phyloP scores from a whole-genome alignment of 208 protist species.

The Wallacemonas sp. region DNA sequence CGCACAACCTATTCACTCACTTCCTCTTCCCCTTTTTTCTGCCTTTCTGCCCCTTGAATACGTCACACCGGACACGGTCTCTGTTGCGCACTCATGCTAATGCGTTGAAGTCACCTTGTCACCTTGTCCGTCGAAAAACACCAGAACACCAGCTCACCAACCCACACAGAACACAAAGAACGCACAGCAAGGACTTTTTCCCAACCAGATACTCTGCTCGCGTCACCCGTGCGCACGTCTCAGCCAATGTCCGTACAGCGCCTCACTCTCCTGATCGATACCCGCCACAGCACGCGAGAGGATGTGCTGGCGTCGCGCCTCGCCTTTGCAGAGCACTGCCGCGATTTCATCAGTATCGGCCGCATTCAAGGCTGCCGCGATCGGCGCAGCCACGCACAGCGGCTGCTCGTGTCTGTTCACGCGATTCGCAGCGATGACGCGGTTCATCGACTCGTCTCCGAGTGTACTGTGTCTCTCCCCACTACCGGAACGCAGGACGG shows the following conservation, averaged over 20 bases:
- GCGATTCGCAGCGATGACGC: neutral
- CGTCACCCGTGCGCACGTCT: no score
- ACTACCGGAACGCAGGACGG: neutral
- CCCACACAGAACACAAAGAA: no score
- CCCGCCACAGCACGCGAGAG: neutral
- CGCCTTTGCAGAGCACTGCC: neutral
- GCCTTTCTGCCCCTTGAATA: no score
- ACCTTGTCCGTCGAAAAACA: no score
- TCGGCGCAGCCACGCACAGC: neutral
- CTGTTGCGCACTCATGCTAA: no score
- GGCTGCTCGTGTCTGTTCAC: slow-evolving; percentile 2
- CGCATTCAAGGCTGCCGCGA: slow-evolving; percentile 3
- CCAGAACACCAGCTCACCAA: no score
- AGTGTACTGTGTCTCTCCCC: neutral
- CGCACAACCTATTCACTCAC: no score
- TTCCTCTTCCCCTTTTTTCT: no score
- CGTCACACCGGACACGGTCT: no score
- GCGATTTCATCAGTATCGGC: slow-evolving; percentile 1
- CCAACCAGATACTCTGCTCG: no score
- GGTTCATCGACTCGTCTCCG: neutral
- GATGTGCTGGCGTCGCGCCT: neutral
- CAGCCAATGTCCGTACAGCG: neutral
- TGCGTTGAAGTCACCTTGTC: no score
- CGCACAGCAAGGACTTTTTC: no score
- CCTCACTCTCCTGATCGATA: slow-evolving; percentile 3